phyloP scores from a whole-genome alignment of 2,329 filamentous ascomycete species.

The Berkeleyomyces basicola region DNA sequence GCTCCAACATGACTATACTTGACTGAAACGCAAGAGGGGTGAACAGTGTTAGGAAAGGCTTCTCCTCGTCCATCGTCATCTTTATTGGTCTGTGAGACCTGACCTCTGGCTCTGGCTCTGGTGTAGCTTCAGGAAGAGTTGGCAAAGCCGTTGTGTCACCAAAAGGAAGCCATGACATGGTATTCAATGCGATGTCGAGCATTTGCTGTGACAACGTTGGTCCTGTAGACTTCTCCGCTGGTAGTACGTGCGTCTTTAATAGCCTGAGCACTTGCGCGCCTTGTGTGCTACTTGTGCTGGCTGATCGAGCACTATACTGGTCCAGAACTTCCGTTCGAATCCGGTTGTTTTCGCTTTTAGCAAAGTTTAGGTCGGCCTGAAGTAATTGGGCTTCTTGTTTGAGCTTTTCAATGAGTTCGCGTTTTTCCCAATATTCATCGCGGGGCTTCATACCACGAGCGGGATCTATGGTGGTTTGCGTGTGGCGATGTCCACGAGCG shows the following conservation, averaged over 20 bases:
- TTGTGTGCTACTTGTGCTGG: neutral
- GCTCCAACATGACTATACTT: constrained; percentile 27
- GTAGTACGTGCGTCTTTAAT: constrained; percentile 22
- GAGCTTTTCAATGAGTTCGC: constrained; percentile 34
- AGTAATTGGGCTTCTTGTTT: constrained; percentile 38
- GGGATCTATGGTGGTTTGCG: constrained; percentile 18
- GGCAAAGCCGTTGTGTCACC: constrained; percentile 22
- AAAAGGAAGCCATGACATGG: constrained; percentile 36
- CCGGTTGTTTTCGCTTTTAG: constrained; percentile 41
- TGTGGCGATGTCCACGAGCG: constrained; percentile 6
- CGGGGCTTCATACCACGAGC: constrained; percentile 26
- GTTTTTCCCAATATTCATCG: constrained; percentile 32
- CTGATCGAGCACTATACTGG: neutral
- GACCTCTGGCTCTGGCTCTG: constrained; percentile 25
- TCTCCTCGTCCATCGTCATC: constrained; percentile 45
- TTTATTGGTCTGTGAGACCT: constrained; percentile 48
- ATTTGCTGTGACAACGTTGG: constrained; percentile 24
- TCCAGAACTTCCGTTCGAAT: constrained; percentile 24
- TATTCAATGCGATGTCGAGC: constrained; percentile 33
- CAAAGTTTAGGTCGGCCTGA: constrained; percentile 39
- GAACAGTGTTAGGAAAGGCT: constrained; percentile 56
- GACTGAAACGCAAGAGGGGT: constrained; percentile 49
- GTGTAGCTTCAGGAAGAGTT: constrained; percentile 10
- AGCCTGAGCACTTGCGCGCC: constrained; percentile 9
- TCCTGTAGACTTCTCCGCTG: constrained; percentile 20